Evolutionary conservation across 75 land plant species (phyloP), one percentile per base, ranked within the genome.

Genomic region (Selaginella moellendorffii): DNA sequence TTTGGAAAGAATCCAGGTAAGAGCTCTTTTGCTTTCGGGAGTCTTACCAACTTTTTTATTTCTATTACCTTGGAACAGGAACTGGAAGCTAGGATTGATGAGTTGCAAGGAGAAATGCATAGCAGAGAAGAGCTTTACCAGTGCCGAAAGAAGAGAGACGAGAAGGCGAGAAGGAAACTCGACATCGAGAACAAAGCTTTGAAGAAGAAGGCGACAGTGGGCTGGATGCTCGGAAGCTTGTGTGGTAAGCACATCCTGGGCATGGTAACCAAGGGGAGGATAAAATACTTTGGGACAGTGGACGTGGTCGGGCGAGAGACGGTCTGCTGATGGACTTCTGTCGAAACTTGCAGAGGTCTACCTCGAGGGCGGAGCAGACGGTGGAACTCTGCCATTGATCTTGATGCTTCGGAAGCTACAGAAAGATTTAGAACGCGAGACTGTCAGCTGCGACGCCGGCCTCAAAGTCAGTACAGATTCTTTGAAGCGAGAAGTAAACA

Each of bases 141-240:
- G 8, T 56, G 24, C 24, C 5, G 59, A 21, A 19, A 8, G 21
- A 56, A 56, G 59, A 56, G 59, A 21, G 59, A 56, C 8, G 59
- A 19, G 24, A 56, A 21, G n/a, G 59, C 59, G n/a, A 56, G 24
- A 21, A 56, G 24, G 59, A 56, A 56, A 56, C 59, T 56, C n/a
- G 59, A 56, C 23, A 56, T 56, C n/a, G 59, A 56, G 24, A 56
- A 21, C 23, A 56, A 56, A 19, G 59, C 23, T 21, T 56, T 56
- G 59, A 56, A 56, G 24, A 56, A 56, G 24, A 56, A 56, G n/a
- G 59, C 59, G n/a, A 56, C 59, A 56, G 59, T 56, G 5, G 59
- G 59, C 19, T 56, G 59, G 59, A 56, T 56, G 59, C 59, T 56
- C n/a, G 59, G 59, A 19, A 56, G 59, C 19, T 24, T 56, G 5